phyloP scores from a whole-genome alignment of 2,329 filamentous ascomycete species.

The Colletotrichum incanum region DNA sequence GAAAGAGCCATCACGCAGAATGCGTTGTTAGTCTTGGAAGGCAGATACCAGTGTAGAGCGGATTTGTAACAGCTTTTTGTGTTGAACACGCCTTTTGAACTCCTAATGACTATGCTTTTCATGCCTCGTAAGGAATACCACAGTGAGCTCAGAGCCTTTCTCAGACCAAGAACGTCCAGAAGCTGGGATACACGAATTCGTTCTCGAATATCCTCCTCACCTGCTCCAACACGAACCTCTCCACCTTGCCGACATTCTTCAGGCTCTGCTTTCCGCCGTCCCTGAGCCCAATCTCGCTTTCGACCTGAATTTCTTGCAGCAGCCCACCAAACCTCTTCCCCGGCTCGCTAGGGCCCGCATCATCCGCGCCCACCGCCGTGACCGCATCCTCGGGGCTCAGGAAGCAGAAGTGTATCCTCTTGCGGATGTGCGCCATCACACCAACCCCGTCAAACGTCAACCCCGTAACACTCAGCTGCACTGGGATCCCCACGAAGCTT shows the following conservation, averaged over 20 bases:
- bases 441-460: slow-evolving; percentile 96
- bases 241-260: slow-evolving; percentile 99
- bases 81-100: neutral
- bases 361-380: slow-evolving; percentile 73
- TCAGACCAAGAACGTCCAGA: slow-evolving; percentile 92
- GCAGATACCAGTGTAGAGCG: slow-evolving; percentile 30
- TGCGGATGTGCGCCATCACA: slow-evolving; percentile 91
- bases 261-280: slow-evolving; percentile 94
- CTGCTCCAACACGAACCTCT: slow-evolving; percentile 96
- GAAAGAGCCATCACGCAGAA: neutral
- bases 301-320: slow-evolving; percentile 93
- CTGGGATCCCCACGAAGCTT: slow-evolving; percentile 94
- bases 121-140: slow-evolving; percentile 8
- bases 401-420: slow-evolving; percentile 93
- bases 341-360: slow-evolving; percentile 48
- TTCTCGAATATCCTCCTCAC: slow-evolving; percentile 98
- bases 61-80: neutral
- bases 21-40: slow-evolving; percentile 1
- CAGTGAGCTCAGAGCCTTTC: neutral
- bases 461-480: slow-evolving; percentile 95
- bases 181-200: slow-evolving; percentile 98
- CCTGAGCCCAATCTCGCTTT: slow-evolving; percentile 96
- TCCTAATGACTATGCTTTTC: neutral
- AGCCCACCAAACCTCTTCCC: slow-evolving; percentile 76
- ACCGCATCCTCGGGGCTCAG: slow-evolving; percentile 92